Evolutionary conservation across 192 early-diverging fungal genomes (phyloP).

Genomic region (Backusella circina): DNA sequence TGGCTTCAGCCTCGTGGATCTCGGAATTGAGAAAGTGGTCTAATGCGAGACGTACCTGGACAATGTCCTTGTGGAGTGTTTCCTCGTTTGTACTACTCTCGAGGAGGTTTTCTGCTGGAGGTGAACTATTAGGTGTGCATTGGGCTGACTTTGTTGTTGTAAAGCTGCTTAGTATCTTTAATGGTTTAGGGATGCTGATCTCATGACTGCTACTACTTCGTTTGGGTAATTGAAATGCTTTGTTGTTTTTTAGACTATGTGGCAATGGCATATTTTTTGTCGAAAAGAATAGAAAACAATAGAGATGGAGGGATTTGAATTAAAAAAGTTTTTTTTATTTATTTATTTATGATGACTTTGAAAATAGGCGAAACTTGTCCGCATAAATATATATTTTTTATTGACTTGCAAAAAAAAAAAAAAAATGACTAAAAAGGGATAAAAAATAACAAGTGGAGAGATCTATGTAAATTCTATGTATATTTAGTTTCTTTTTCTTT

Average conservation of each 20-base stretch:
- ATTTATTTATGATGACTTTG: not conserved
- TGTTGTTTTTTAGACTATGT: not conserved
- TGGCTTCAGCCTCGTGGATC: constrained; percentile 64
- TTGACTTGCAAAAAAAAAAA: too few species aligned
- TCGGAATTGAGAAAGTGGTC: constrained; percentile 74
- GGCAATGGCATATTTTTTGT: not conserved
- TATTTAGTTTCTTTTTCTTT: not conserved
- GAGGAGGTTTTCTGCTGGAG: not conserved
- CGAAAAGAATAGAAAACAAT: too few species aligned
- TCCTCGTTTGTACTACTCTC: not conserved
- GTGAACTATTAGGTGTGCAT: not conserved
- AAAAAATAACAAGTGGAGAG: not conserved
- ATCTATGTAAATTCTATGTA: not conserved
- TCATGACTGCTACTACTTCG: not conserved
- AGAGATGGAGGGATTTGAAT: too few species aligned
- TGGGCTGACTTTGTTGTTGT: not conserved
- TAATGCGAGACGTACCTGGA: constrained; percentile 53
- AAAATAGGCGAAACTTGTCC: not conserved
- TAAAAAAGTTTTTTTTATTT: not conserved
- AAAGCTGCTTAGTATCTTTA: not conserved
- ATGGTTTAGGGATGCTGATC: not conserved
- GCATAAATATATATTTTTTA: not conserved
- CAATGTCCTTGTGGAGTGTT: constrained; percentile 10
- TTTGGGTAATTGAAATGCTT: not conserved
- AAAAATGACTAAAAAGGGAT: not conserved